phyloP scores from a whole-genome alignment of 192 early-diverging fungal species.

The Polychytrium aggregatum region DNA sequence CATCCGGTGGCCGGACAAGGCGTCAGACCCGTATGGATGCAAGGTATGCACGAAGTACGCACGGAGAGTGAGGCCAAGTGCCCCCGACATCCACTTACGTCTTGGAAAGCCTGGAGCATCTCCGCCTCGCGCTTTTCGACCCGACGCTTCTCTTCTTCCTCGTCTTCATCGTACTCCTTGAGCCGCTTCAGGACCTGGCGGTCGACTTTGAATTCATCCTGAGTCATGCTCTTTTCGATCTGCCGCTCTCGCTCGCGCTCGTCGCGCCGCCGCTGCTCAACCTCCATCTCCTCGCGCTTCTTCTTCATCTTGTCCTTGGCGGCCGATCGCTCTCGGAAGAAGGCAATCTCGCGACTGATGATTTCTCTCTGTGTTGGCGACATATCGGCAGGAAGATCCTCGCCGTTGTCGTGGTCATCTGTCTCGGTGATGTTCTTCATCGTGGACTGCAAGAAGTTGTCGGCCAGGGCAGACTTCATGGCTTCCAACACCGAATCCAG shows the following conservation, averaged over 20 bases:
- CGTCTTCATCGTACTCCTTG: slow-evolving; percentile 24
- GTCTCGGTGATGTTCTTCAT: too few species aligned
- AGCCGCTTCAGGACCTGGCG: too few species aligned
- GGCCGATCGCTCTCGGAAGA: slow-evolving; percentile 52
- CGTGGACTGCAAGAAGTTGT: slow-evolving; percentile 10
- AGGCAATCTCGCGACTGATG: slow-evolving; percentile 45
- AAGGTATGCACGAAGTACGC: slow-evolving; percentile 1
- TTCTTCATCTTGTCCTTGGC: slow-evolving; percentile 39
- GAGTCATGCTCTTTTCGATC: slow-evolving; percentile 4
- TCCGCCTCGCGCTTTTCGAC: slow-evolving; percentile 27
- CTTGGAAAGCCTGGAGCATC: slow-evolving; percentile 23
- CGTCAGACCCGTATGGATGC: too few species aligned
- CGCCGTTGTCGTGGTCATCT: slow-evolving; percentile 21
- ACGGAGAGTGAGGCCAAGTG: not conserved
- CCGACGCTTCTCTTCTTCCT: slow-evolving; percentile 39
- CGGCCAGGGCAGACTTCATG: slow-evolving; percentile 3
- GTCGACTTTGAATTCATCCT: too few species aligned
- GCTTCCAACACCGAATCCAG: not conserved
- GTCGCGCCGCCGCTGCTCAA: slow-evolving; percentile 2
- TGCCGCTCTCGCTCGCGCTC: slow-evolving; percentile 6
- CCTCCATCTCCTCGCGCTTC: slow-evolving; percentile 30
- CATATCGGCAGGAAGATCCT: slow-evolving; percentile 34
- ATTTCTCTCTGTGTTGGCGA: slow-evolving; percentile 45
- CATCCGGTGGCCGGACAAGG: not conserved
- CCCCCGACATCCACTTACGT: slow-evolving; percentile 13